Base-by-base conservation (phyloP, 2,329 filamentous ascomycete genomes). In the Bimuria novae-zelandiae region DNA sequence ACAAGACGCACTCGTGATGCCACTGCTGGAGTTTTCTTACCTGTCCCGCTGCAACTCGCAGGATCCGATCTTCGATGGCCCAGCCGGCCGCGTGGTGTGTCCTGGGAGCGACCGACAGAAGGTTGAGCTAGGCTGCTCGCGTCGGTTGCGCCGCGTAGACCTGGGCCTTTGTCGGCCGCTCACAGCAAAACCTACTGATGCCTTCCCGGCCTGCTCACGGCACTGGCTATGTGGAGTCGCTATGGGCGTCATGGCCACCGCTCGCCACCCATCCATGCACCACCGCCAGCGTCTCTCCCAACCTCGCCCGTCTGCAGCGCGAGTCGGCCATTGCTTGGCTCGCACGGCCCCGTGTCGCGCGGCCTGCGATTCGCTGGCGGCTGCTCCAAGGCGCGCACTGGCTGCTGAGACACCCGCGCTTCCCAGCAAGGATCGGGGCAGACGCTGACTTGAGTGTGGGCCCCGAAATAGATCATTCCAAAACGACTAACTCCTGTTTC, bases 401-500 rank as follows among this genome's bases (percentile, higher is more conserved):
- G 64, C 61, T 58, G 55, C 56, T 50, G 40, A 33, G 40, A 54
- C 59, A 57, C 55, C 55, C 57, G 60, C 63, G 58, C 65, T 40
- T 52, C 57, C 51, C 17, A 4, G 51, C 51, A 14, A 53, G 51
- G 51, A 62, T 62, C 54, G 51, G 52, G 50, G 50, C 35, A 37
- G 21, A 51, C 52, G 60, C 63, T 65, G 61, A 63, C 61, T 62
- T 62, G 63, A 54, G 55, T 52, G 46, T 52, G 59, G 57, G 54
- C 37, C 52, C 62, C 56, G 52, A 63, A 70, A 70, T 72, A 71
- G 68, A 68, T 61, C 57, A 62, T 64, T 67, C 67, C 67, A 65
- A 73, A 69, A 72, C 69, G 55, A 60, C 69, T 65, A 70, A 61
- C 66, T 71, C 69, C 70, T 71, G 71, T 74, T 73, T 73, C 71